A percentile compares a stretch with the other conserved stretches of the same genome.
phyloP scores from a whole-genome alignment of 1,139 yeast species.

The Yamadazyma kanchanaburiensis region DNA sequence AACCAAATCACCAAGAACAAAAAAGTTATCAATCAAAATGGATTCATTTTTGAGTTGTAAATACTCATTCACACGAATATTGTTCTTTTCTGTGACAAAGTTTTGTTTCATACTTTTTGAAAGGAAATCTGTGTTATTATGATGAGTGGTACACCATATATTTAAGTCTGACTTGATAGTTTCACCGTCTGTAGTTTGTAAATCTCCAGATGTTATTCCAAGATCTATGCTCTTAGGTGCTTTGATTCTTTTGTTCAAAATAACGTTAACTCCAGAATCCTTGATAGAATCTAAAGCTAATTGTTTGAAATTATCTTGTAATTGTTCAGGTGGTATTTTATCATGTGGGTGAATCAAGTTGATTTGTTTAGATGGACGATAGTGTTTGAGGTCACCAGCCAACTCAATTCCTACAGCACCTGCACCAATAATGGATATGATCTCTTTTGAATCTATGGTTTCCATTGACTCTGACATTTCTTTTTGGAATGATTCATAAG shows the following conservation, averaged over 20 bases:
- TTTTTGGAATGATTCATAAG: slow-evolving; percentile 21
- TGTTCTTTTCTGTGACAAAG: slow-evolving; percentile 24
- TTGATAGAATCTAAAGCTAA: slow-evolving; percentile 24
- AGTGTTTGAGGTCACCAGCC: slow-evolving; percentile 43
- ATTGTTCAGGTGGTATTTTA: slow-evolving; percentile 39
- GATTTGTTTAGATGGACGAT: slow-evolving; percentile 32
- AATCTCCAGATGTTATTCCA: slow-evolving; percentile 21
- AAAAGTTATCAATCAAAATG: slow-evolving; percentile 21
- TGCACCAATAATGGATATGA: slow-evolving; percentile 41
- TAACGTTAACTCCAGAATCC: slow-evolving; percentile 17
- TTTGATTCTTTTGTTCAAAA: slow-evolving; percentile 24
- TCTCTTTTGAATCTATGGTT: slow-evolving; percentile 19
- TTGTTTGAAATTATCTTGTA: slow-evolving; percentile 28
- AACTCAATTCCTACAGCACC: slow-evolving; percentile 52
- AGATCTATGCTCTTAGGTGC: slow-evolving; percentile 14
- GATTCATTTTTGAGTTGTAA: slow-evolving; percentile 26
- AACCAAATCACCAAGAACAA: slow-evolving; percentile 41
- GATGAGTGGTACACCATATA: slow-evolving; percentile 45
- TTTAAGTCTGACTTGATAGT: slow-evolving; percentile 30
- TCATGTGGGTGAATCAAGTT: slow-evolving; percentile 40
- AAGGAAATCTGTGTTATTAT: slow-evolving; percentile 34
- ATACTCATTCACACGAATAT: slow-evolving; percentile 33
- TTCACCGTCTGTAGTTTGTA: slow-evolving; percentile 26
- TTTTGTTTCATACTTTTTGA: slow-evolving; percentile 13
- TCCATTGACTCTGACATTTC: slow-evolving; percentile 32